Evolutionary conservation across 2,329 filamentous ascomycete genomes (phyloP).

Genomic region (Aspergillus transmontanensis): DNA sequence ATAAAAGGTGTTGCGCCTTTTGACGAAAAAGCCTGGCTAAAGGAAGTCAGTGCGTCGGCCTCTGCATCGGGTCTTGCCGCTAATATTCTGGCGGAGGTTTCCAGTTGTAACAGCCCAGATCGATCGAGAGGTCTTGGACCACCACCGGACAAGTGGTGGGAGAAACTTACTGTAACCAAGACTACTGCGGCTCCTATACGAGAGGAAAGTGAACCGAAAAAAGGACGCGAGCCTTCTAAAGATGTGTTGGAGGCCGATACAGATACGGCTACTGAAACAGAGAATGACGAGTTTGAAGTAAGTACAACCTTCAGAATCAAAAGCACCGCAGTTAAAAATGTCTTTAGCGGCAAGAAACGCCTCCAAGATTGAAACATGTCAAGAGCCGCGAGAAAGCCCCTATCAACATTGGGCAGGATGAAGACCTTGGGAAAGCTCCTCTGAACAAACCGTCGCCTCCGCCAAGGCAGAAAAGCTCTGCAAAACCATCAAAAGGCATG

Average conservation of each 20-base stretch:
- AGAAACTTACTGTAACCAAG: slow-evolving; percentile 20
- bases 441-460: neutral
- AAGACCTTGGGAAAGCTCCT: slow-evolving; percentile 10
- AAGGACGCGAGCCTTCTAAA: slow-evolving; percentile 3
- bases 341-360: slow-evolving; percentile 40
- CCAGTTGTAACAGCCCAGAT: slow-evolving; percentile 11
- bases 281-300: slow-evolving; percentile 44
- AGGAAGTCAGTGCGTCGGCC: slow-evolving; percentile 24
- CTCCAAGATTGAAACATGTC: slow-evolving; percentile 30
- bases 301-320: slow-evolving; percentile 3
- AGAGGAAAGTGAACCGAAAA: slow-evolving; percentile 1
- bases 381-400: slow-evolving; percentile 10
- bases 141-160: slow-evolving; percentile 39
- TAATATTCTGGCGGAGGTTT: slow-evolving; percentile 30
- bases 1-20: slow-evolving; percentile 60
- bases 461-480: slow-evolving; percentile 9
- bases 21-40: slow-evolving; percentile 51
- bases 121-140: slow-evolving; percentile 18
- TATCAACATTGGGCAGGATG: slow-evolving; percentile 2
- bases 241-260: slow-evolving; percentile 18
- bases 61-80: slow-evolving; percentile 24
- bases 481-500: slow-evolving; percentile 18
- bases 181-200: slow-evolving; percentile 3
- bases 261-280: slow-evolving; percentile 28
- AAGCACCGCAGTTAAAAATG: neutral